These are phyloP conservation scores for Sporothrix pseudoabietina DNA, from an alignment of 2,329 filamentous ascomycete genomes.

Conservation along the genomic window DNA sequence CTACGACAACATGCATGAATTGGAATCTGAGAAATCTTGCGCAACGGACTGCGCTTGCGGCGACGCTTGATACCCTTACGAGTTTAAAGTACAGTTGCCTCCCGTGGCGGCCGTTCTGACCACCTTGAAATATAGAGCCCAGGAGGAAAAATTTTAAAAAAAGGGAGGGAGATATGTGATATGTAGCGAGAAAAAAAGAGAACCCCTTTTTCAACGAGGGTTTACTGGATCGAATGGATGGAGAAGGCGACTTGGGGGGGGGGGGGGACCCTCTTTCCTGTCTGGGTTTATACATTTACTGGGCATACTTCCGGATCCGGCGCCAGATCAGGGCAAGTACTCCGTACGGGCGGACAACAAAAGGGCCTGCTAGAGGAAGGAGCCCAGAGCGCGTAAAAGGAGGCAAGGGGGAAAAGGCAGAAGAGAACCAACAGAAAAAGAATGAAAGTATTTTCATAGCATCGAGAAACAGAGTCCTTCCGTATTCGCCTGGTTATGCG, in stretches of 20 bases:
- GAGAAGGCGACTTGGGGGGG: not conserved
- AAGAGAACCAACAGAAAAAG: not conserved
- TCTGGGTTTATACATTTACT: not conserved
- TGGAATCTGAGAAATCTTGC: not conserved
- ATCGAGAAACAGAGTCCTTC: not conserved
- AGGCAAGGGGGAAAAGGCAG: not conserved
- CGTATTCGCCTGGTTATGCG: not conserved
- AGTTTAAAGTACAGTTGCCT: not conserved
- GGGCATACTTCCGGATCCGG: constrained; percentile 18
- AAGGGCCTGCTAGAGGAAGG: not conserved
- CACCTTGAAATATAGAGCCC: too few relatives aligned
- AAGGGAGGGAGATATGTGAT: not conserved
- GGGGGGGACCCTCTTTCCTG: not conserved
- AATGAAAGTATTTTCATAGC: not conserved
- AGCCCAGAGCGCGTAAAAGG: not conserved
- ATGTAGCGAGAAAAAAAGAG: not conserved
- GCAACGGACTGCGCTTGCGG: not conserved
- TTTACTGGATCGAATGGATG: not conserved
- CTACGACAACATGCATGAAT: constrained; percentile 5
- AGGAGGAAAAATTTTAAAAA: not conserved
- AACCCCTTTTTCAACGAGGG: not conserved
- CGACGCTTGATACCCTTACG: not conserved
- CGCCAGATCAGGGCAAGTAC: not conserved
- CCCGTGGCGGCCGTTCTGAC: not conserved
- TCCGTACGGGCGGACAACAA: not conserved